These are phyloP conservation scores for Mucor piriformis DNA, from an alignment of 371 early-diverging fungal species.

Conservation along the genomic window DNA sequence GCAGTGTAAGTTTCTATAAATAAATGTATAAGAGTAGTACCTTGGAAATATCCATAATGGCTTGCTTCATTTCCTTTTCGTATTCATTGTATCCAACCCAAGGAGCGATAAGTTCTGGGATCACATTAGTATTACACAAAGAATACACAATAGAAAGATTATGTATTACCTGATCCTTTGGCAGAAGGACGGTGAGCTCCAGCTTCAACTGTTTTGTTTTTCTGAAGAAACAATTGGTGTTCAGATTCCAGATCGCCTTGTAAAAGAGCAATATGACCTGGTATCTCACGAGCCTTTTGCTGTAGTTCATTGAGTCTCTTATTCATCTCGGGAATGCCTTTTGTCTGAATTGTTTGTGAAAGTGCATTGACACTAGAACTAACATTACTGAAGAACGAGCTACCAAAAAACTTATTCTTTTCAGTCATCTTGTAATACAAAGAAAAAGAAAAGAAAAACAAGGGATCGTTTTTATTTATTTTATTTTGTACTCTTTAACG, in stretches of 20 bases:
- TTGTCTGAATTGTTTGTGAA: slow-evolving; percentile 28
- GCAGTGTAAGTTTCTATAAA: neutral
- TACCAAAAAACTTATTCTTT: slow-evolving; percentile 14
- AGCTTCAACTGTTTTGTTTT: slow-evolving; percentile 1
- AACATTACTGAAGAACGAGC: slow-evolving; percentile 26
- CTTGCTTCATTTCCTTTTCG: slow-evolving; percentile 57
- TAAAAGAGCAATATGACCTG: slow-evolving; percentile 34
- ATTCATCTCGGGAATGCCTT: slow-evolving; percentile 30
- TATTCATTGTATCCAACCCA: slow-evolving; percentile 63
- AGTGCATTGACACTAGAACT: slow-evolving; percentile 20
- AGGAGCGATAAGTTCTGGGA: slow-evolving; percentile 55
- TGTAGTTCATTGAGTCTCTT: slow-evolving; percentile 42
- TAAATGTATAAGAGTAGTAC: slow-evolving; percentile 26
- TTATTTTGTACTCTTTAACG: neutral
- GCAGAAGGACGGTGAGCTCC: slow-evolving; percentile 3
- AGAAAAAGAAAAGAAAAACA: neutral
- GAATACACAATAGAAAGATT: neutral
- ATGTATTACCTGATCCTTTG: slow-evolving; percentile 19
- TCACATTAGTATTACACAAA: slow-evolving; percentile 12
- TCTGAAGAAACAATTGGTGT: slow-evolving; percentile 6
- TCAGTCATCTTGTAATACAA: neutral
- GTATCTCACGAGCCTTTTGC: slow-evolving; percentile 40
- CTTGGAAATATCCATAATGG: slow-evolving; percentile 62
- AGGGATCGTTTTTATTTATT: too few species aligned
- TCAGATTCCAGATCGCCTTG: slow-evolving; percentile 44